Conservation (phyloP, 768 basidiomycete species). For the Collybia sordida region DNA sequence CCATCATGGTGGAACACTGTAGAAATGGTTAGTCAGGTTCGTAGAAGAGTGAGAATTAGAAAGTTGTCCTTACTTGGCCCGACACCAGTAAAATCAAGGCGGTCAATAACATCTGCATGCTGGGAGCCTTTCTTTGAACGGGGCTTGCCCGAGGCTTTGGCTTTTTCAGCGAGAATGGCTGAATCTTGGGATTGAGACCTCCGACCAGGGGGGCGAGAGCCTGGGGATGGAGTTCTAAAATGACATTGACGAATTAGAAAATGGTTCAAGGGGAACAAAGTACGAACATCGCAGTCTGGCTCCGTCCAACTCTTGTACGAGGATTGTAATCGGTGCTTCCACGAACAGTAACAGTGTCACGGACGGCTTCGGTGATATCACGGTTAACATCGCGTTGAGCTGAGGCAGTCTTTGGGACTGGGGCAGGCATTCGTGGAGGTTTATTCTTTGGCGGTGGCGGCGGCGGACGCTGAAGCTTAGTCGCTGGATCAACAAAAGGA, state of each 20-base stretch:
- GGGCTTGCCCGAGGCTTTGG: slow-evolving; percentile 40
- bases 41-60: slow-evolving; percentile 9
- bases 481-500: slow-evolving; percentile 46
- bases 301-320: slow-evolving; percentile 54
- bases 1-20: slow-evolving; percentile 92
- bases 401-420: slow-evolving; percentile 24
- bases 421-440: slow-evolving; percentile 30
- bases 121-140: slow-evolving; percentile 69
- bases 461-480: slow-evolving; percentile 24
- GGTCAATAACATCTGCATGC: slow-evolving; percentile 89
- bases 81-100: slow-evolving; percentile 82
- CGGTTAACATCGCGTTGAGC: slow-evolving; percentile 29
- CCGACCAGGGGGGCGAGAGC: slow-evolving; percentile 32
- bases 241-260: slow-evolving; percentile 14
- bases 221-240: slow-evolving; percentile 17
- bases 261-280: slow-evolving; percentile 9
- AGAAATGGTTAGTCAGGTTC: slow-evolving; percentile 15
- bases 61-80: slow-evolving; percentile 66
- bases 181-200: slow-evolving; percentile 52
- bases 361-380: slow-evolving; percentile 62
- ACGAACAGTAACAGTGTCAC: slow-evolving; percentile 65
- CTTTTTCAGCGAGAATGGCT: slow-evolving; percentile 32
- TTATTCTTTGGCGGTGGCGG: slow-evolving; percentile 36
- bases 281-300: slow-evolving; percentile 55
- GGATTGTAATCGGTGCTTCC: slow-evolving; percentile 33